Percentiles rank a stretch among this genome's conserved stretches.
phyloP scores from a whole-genome alignment of 495 filamentous ascomycete species.

The Tuber calosporum region DNA sequence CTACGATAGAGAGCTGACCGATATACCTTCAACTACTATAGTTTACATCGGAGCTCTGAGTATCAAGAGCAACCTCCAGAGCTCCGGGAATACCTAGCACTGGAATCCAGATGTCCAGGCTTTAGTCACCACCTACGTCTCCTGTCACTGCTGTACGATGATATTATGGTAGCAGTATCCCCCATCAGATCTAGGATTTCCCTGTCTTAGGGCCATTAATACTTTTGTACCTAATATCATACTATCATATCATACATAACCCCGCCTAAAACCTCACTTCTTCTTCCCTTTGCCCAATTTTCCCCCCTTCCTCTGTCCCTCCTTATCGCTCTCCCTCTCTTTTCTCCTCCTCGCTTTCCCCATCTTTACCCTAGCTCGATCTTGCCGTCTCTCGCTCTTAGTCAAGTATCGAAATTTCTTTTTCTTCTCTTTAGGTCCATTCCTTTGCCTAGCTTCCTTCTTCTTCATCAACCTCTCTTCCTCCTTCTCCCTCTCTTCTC shows the following conservation, averaged over 20 bases:
- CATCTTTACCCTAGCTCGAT: slow-evolving; percentile 5
- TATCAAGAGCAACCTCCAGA: not conserved
- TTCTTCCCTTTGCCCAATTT: not conserved
- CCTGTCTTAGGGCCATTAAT: not conserved
- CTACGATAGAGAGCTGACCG: too few species aligned
- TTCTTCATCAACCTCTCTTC: slow-evolving; percentile 40
- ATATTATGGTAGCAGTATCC: not conserved
- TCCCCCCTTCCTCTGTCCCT: not conserved
- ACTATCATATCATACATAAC: not conserved
- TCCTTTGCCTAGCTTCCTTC: slow-evolving; percentile 51
- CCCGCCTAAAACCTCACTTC: not conserved
- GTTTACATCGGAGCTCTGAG: too few species aligned
- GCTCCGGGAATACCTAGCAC: not conserved
- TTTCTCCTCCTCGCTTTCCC: not conserved
- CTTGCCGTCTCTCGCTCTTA: slow-evolving; percentile 49
- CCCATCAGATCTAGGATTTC: not conserved
- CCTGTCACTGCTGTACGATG: not conserved
- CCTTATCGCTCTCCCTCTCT: not conserved
- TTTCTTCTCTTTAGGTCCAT: slow-evolving; percentile 44
- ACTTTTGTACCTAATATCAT: not conserved
- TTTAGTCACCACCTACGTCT: not conserved
- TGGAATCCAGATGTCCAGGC: not conserved
- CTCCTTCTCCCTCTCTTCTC: slow-evolving; percentile 30
- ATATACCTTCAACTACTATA: too few species aligned
- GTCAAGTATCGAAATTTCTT: slow-evolving; percentile 74